A percentile compares a stretch with the other conserved stretches of the same genome.
Evolutionary conservation across 768 basidiomycete genomes (phyloP).

Genomic region (Hirschioporus abietinus): DNA sequence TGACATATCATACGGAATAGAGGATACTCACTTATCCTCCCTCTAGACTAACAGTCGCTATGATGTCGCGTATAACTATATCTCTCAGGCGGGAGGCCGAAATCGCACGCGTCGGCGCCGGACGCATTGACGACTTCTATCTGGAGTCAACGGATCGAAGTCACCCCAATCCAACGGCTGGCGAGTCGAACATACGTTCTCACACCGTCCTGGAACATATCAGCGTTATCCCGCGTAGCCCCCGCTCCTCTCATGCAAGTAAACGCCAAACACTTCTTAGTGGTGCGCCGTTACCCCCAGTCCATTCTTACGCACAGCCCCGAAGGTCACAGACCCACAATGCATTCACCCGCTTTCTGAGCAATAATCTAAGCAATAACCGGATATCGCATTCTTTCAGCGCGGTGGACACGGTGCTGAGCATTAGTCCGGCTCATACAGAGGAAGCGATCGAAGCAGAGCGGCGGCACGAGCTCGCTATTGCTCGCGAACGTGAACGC

Average conservation of each 20-base stretch:
- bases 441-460: not conserved
- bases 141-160: not conserved
- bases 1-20: not conserved
- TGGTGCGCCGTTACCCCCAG: too few species aligned
- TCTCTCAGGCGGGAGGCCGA: conserved; percentile 33
- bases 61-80: conserved; percentile 67
- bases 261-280: too few species aligned
- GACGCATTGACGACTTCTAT: not conserved
- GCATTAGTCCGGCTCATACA: not conserved
- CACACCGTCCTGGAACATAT: not conserved
- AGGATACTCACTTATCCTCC: not conserved
- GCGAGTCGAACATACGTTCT: not conserved
- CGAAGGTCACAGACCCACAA: not conserved
- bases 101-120: not conserved
- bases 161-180: not conserved
- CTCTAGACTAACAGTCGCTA: conserved; percentile 39
- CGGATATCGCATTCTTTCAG: not conserved
- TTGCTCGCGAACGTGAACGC: not conserved
- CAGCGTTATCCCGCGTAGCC: not conserved
- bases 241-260: not conserved
- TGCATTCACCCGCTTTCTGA: not conserved
- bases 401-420: not conserved
- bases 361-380: not conserved
- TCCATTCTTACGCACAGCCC: too few species aligned
- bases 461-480: not conserved